Evolutionary conservation across 208 protist genomes (phyloP), one percentile per base, ranked within the genome.

Genomic region (Porcisia deanei): DNA sequence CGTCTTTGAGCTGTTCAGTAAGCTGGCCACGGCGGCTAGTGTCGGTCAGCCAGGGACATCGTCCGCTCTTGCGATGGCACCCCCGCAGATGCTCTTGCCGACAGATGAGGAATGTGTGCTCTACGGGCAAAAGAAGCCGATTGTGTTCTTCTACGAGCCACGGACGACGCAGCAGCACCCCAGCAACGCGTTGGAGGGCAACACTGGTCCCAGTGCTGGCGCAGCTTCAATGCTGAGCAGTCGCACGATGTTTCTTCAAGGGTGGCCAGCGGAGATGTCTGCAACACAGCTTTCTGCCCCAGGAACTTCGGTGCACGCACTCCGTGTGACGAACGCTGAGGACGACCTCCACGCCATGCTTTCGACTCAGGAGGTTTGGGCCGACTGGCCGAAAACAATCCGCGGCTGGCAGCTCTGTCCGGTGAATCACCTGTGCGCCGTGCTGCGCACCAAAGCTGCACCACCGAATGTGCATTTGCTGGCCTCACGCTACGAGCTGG

Each of bases 321-420:
- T 81, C 3, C 67, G 70, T 34, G 77, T 81, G 41, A 73, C 77
- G 7, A 59, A 54, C 9, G 77, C 77, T 9, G 77, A 81, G 64
- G 77, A 81, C 39, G 77, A 81, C 55, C 61, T 73, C 22, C 25
- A 47, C 52, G n/a, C 58, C 18, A 47, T 22, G 22, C 22, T 81
- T 71, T 39, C 59, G 4, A 58, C 45, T n/a, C 25, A 57, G 8
- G 77, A 81, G 34, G 77, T 81, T 9, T 81, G 77, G 77, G 12
- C 64, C 0, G 77, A 76, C n/a, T 91, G 85, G 85, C 85, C 85
- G 66, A 63, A 54, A 22, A 59, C 61, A 41, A 73, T 89, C 54
- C 59, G 80, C 20, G 79, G 81, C 8, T 88, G 82, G 80, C 80
- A 74, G 37, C 76, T 91, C 41, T 87, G 76, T 39, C 80, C 86